These are phyloP conservation scores for Podospora bellae-mahoneyi DNA, from an alignment of 495 filamentous ascomycete genomes.

Conservation along the genomic window DNA sequence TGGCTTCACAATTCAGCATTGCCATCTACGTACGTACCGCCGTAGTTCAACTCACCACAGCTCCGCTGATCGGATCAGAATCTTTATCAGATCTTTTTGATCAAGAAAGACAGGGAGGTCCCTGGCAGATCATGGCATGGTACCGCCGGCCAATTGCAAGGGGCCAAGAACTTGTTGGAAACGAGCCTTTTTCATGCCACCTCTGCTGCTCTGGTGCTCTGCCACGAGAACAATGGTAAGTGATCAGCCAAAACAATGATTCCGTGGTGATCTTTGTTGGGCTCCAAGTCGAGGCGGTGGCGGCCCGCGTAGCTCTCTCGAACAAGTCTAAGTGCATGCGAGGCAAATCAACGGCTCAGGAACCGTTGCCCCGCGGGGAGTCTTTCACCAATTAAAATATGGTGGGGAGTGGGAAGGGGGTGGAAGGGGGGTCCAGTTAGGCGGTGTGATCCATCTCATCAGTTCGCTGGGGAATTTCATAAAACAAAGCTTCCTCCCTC, in stretches of 20 bases:
- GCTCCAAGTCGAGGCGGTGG: constrained; percentile 4
- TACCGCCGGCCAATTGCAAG: not conserved
- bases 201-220: not conserved
- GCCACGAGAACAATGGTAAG: not conserved
- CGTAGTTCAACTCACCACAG: not conserved
- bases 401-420: constrained; percentile 2
- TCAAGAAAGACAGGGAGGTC: not conserved
- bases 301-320: not conserved
- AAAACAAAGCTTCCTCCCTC: constrained; percentile 9
- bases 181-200: not conserved
- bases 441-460: constrained; percentile 5
- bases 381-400: not conserved
- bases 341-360: constrained; percentile 4
- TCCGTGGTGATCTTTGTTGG: not conserved
- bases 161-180: not conserved
- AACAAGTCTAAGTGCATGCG: not conserved
- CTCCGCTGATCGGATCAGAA: constrained; percentile 7
- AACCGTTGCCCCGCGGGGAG: not conserved
- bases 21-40: too few species aligned
- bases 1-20: not conserved
- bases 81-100: constrained; percentile 4
- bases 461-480: not conserved
- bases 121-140: not conserved
- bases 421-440: constrained; percentile 7
- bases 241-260: not conserved